These are phyloP conservation scores for Lactuca sativa DNA, from an alignment of 129 eudicot genomes.

Conservation along the genomic window DNA sequence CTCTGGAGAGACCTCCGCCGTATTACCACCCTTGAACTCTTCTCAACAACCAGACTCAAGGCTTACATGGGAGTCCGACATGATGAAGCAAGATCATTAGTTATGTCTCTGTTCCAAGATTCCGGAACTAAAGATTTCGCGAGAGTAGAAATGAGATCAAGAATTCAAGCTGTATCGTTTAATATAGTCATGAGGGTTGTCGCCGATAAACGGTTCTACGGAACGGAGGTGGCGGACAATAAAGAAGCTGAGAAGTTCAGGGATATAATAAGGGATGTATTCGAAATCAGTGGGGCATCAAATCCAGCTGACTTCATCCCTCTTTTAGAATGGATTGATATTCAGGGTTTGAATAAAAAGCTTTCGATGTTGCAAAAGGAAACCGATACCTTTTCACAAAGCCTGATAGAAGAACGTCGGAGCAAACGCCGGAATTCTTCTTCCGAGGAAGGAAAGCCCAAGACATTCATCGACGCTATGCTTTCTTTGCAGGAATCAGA, in stretches of 20 bases:
- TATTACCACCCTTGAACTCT: slow-evolving; percentile 23
- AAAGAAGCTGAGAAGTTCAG: slow-evolving; percentile 27
- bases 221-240: slow-evolving; percentile 19
- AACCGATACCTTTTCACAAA: slow-evolving; percentile 43
- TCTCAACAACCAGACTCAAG: slow-evolving; percentile 35
- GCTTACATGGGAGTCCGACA: slow-evolving; percentile 11
- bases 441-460: background rate
- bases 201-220: slow-evolving; percentile 42
- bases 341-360: slow-evolving; percentile 35
- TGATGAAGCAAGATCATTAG: slow-evolving; percentile 30
- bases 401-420: slow-evolving; percentile 41
- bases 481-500: slow-evolving; percentile 51
- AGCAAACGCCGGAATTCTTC: background rate
- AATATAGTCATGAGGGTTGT: slow-evolving; percentile 46
- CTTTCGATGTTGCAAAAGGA: slow-evolving; percentile 25
- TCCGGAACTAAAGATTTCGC: background rate
- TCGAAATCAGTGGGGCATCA: slow-evolving; percentile 31
- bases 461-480: slow-evolving; percentile 49
- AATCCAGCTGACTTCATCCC: slow-evolving; percentile 50
- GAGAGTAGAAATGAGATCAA: slow-evolving; percentile 37
- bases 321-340: slow-evolving; percentile 43
- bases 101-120: slow-evolving; percentile 26
- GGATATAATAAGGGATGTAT: slow-evolving; percentile 20
- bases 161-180: slow-evolving; percentile 39
- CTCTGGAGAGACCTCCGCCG: slow-evolving; percentile 50